Conservation (phyloP, 108 stramenopile species). For the Seminavis robusta region DNA sequence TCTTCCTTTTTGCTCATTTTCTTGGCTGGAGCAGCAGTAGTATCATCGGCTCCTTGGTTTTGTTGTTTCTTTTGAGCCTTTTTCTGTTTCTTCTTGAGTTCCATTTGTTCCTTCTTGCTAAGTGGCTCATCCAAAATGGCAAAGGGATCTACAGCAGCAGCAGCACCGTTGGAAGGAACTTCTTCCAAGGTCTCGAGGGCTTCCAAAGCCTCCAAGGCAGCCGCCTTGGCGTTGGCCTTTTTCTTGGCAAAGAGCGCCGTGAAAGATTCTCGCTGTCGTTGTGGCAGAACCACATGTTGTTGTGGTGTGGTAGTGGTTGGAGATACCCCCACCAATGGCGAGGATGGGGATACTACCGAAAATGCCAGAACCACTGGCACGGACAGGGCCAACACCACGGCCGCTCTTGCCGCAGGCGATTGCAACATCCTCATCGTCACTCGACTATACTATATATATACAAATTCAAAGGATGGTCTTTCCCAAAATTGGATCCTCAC, state of each 20-base stretch:
- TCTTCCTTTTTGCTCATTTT: constrained; percentile 24
- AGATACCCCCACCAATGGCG: no score
- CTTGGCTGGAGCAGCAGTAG: constrained; percentile 4
- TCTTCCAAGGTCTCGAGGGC: constrained; percentile 41
- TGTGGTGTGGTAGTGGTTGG: no score
- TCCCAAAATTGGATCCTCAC: no score
- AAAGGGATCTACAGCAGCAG: no score
- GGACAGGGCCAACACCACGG: no score
- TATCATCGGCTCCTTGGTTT: not conserved
- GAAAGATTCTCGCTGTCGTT: not conserved
- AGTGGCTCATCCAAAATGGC: constrained; percentile 20
- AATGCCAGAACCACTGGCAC: no score
- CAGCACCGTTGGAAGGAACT: constrained; percentile 14
- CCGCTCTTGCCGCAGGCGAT: no score
- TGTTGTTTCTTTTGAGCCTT: constrained; percentile 28
- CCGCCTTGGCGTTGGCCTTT: constrained; percentile 50
- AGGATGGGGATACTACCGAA: no score
- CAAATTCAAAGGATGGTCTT: no score
- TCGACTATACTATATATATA: no score
- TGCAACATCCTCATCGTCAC: no score
- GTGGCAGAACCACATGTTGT: not conserved
- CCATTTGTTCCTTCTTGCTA: constrained; percentile 39
- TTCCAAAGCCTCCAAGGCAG: constrained; percentile 63
- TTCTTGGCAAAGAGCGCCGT: constrained; percentile 64
- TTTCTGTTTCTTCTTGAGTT: constrained; percentile 38